phyloP scores from a whole-genome alignment of 164 flowering plant genomes.

The Taxillus chinensis region DNA sequence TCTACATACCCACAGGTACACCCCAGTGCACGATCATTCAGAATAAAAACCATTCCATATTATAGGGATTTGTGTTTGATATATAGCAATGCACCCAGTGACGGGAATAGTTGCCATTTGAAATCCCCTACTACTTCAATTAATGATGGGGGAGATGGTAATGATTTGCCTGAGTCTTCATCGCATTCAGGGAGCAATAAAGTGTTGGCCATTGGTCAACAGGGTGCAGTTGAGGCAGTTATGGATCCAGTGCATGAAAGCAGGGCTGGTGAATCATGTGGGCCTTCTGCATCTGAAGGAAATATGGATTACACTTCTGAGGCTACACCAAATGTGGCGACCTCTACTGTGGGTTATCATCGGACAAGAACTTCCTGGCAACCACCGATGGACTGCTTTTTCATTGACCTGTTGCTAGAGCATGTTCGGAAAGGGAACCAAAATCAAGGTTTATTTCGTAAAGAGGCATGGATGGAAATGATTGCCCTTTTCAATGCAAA shows the following conservation, averaged over 20 bases:
- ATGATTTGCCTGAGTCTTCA: conserved; percentile 8
- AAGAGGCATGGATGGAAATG: conserved; percentile 52
- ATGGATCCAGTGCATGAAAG: conserved; percentile 20
- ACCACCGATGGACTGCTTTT: conserved; percentile 54
- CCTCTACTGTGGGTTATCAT: conserved; percentile 1
- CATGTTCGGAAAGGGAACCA: conserved; percentile 46
- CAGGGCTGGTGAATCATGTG: conserved; percentile 22
- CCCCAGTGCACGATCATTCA: conserved; percentile 39
- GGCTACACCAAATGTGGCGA: conserved; percentile 1
- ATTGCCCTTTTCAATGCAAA: conserved; percentile 36
- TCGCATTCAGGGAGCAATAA: conserved; percentile 6
- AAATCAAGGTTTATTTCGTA: conserved; percentile 39
- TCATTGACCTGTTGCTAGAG: conserved; percentile 55
- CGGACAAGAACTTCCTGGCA: conserved; percentile 56
- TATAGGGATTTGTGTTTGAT: conserved; percentile 36
- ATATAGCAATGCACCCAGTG: conserved; percentile 16
- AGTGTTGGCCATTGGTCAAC: conserved; percentile 2
- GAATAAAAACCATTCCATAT: conserved; percentile 41
- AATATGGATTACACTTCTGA: conserved; percentile 11
- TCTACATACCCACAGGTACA: conserved; percentile 27
- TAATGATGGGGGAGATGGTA: conserved; percentile 9
- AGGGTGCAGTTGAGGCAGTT: conserved; percentile 1
- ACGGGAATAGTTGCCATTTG: conserved; percentile 10
- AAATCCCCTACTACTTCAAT: conserved; percentile 5
- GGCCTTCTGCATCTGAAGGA: conserved; percentile 8